Evolutionary conservation across 2,329 filamentous ascomycete genomes (phyloP), one percentile per base, ranked within the genome.

Genomic region (Chaetomium sp.): DNA sequence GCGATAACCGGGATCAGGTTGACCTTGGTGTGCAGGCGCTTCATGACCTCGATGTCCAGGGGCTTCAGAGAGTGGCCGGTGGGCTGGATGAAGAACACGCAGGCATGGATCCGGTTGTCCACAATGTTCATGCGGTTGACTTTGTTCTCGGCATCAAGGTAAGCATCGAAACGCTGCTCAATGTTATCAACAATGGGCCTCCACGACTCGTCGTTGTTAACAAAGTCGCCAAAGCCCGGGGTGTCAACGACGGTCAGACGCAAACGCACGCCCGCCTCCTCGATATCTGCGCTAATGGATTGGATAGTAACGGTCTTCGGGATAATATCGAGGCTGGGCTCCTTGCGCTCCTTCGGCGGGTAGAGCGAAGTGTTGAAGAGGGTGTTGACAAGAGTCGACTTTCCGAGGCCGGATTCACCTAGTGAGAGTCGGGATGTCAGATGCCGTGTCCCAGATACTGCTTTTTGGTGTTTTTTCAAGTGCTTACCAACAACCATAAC

Each of bases 41-140:
- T 91, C 94, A 99, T 99, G 63, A 99, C 94, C 79, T 99, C 94
- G 63, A 99, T 96, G 70, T 99, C 94, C 63, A 99, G 81, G 61
- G 94, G 94, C 86, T 99, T 99, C 69, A 99, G 80, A 37, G 94
- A 95, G 80, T 99, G 94, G 59, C 94, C 94, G 36, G 94, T 99
- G 64, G 94, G 94, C 78, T 99, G 92, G 68, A 99, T 96, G 80
- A 99, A 99, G 84, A 96, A 99, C 61, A 99, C 94, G 69, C 95
- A 97, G 55, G 94, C 94, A 69, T 99, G 94, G 62, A 99, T 95
- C 67, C 94, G 89, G 82, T 97, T 99, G 78, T 99, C 94, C 61
- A 99, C 88, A 73, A 97, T 97, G 82, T 99, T 99, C 86, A 96
- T 96, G 68, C 94, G 90, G 81, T 99, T 99, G 73, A 99, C 91